phyloP scores from a whole-genome alignment of 306 rosid species.

The Datisca glomerata region DNA sequence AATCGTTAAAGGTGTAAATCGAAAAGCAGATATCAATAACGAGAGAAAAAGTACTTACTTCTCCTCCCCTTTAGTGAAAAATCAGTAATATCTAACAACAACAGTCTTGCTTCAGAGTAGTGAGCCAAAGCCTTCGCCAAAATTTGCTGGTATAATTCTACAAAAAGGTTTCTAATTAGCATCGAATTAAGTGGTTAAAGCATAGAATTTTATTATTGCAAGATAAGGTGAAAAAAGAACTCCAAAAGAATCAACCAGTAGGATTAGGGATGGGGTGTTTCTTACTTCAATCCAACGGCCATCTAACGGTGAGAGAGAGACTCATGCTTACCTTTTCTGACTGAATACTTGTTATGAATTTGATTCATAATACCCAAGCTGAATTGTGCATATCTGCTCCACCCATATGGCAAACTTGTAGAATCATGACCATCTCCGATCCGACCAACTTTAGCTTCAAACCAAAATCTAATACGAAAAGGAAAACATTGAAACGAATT shows the following conservation, averaged over 20 bases:
- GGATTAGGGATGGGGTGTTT: no score
- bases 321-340: conserved; percentile 53
- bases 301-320: no score
- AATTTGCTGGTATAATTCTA: conserved; percentile 90
- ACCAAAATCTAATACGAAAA: no score
- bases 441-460: no score
- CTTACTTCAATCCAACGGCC: no score
- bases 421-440: conserved; percentile 85
- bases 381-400: conserved; percentile 90
- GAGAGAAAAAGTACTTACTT: neutral
- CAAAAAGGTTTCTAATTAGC: no score
- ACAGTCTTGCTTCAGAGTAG: conserved; percentile 84
- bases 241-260: no score
- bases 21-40: neutral
- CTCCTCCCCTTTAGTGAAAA: conserved; percentile 63
- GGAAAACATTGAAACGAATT: no score
- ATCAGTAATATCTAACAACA: conserved; percentile 76
- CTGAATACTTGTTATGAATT: conserved; percentile 46
- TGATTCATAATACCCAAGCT: conserved; percentile 71
- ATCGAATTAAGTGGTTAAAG: no score
- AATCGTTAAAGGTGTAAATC: neutral
- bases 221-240: no score
- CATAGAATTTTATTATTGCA: no score
- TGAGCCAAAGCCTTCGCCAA: conserved; percentile 98
- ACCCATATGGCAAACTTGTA: conserved; percentile 64